Conservation (phyloP, 2,329 filamentous ascomycete species). For the Tolypocladium paradoxum region DNA sequence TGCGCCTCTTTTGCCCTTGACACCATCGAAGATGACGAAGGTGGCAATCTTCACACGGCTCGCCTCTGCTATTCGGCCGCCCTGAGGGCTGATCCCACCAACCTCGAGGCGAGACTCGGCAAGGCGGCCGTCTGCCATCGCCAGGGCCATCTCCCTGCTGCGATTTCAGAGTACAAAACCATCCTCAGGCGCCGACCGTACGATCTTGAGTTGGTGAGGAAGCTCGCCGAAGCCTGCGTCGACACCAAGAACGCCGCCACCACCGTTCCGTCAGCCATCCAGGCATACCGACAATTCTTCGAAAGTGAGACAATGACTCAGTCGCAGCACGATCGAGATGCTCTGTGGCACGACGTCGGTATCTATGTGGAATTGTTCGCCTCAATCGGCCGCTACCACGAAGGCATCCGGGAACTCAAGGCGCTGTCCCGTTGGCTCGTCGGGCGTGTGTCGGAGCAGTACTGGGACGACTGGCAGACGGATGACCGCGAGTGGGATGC, state of each 20-base stretch:
- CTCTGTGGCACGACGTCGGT: slow-evolving; percentile 72
- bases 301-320: slow-evolving; percentile 25
- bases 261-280: slow-evolving; percentile 28
- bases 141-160: slow-evolving; percentile 40
- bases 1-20: slow-evolving; percentile 47
- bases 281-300: slow-evolving; percentile 38
- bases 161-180: slow-evolving; percentile 45
- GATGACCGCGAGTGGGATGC: slow-evolving; percentile 89
- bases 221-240: slow-evolving; percentile 45
- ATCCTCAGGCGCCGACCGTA: slow-evolving; percentile 41
- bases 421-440: slow-evolving; percentile 71
- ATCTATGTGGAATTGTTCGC: slow-evolving; percentile 76
- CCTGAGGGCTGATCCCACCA: slow-evolving; percentile 44
- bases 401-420: slow-evolving; percentile 62
- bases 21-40: slow-evolving; percentile 34
- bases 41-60: slow-evolving; percentile 40
- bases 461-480: slow-evolving; percentile 61
- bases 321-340: slow-evolving; percentile 22
- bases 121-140: slow-evolving; percentile 49
- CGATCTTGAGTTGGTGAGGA: slow-evolving; percentile 43
- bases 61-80: slow-evolving; percentile 50
- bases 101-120: slow-evolving; percentile 46
- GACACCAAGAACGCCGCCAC: slow-evolving; percentile 36
- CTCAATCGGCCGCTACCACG: slow-evolving; percentile 47
- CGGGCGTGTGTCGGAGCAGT: slow-evolving; percentile 59